Percentiles rank a stretch among this genome's conserved stretches.
Evolutionary conservation across 345 rosid species (phyloP).

Genomic region (Chamaenerion angustifolium): DNA sequence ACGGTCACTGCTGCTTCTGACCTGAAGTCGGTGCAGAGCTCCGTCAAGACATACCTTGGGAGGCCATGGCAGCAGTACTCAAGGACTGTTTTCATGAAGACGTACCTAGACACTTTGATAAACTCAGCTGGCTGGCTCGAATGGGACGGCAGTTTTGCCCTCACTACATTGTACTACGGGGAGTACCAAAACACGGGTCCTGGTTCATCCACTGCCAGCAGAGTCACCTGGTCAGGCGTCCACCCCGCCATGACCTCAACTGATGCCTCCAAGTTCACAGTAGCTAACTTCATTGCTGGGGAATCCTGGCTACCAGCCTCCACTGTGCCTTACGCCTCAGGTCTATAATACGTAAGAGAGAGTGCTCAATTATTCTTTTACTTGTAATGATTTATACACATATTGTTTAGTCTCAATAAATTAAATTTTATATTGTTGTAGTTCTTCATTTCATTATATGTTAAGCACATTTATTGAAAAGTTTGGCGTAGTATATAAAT

Average conservation of each 20-base stretch:
- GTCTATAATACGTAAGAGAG: not conserved
- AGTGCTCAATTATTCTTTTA: no score
- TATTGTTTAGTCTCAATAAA: no score
- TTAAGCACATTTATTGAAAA: no score
- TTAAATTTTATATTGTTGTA: no score
- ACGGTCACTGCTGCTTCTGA: constrained; percentile 18
- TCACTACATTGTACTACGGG: constrained; percentile 21
- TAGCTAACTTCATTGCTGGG: constrained; percentile 21
- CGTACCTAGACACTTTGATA: constrained; percentile 13
- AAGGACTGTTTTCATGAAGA: constrained; percentile 20
- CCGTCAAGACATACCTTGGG: constrained; percentile 18
- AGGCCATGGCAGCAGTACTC: constrained; percentile 29
- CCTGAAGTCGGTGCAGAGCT: constrained; percentile 11
- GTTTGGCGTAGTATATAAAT: no score
- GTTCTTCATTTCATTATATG: no score
- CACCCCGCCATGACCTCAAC: constrained; percentile 9
- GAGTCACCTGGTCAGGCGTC: constrained; percentile 23
- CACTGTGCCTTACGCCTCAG: constrained; percentile 1
- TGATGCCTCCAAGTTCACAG: constrained; percentile 20
- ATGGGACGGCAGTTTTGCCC: constrained; percentile 17
- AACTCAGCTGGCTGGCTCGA: constrained; percentile 25
- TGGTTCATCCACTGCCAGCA: constrained; percentile 1
- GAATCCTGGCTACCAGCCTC: constrained; percentile 24
- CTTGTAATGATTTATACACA: no score
- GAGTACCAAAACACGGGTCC: constrained; percentile 20